A percentile compares a stretch with the other conserved stretches of the same genome.
These are phyloP conservation scores for Pestalotiopsis sp. DNA, from an alignment of 2,329 filamentous ascomycete genomes.

Conservation along the genomic window DNA sequence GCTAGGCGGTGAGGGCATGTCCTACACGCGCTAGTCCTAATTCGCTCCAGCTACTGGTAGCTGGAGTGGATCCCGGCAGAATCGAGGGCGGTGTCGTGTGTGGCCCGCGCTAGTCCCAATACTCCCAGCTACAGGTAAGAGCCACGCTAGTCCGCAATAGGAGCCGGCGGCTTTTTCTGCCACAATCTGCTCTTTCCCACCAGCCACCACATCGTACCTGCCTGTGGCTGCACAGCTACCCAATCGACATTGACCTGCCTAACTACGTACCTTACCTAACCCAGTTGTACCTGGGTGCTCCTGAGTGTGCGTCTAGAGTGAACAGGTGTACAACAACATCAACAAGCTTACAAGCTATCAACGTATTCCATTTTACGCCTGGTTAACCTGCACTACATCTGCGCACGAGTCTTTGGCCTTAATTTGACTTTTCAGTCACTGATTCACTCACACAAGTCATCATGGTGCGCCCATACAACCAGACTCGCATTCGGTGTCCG, in stretches of 20 bases:
- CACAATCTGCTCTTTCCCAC: not conserved
- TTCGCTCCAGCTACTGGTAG: too few species aligned
- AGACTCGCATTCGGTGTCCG: not conserved
- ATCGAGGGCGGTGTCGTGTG: not conserved
- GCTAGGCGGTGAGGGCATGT: too few species aligned
- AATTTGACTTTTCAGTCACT: not conserved
- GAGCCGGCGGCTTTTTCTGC: not conserved
- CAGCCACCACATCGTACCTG: not conserved
- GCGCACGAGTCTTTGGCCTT: not conserved
- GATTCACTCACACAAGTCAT: not conserved
- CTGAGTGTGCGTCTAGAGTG: not conserved
- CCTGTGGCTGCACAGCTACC: not conserved
- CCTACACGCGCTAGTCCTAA: too few species aligned
- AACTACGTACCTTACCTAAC: not conserved
- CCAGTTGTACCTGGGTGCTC: not conserved
- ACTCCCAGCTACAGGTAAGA: not conserved
- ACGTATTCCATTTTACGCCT: not conserved
- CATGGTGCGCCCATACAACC: not conserved
- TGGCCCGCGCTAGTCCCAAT: not conserved
- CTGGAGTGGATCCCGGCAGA: not conserved
- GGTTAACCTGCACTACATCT: not conserved
- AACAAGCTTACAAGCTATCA: not conserved
- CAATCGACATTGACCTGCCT: not conserved
- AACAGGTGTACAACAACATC: conserved; percentile 8
- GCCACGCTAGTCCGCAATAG: not conserved